Percentiles rank a stretch among this genome's conserved stretches.
Evolutionary conservation across 495 filamentous ascomycete species (phyloP).

Genomic region (Annulohypoxylon maeteangense): DNA sequence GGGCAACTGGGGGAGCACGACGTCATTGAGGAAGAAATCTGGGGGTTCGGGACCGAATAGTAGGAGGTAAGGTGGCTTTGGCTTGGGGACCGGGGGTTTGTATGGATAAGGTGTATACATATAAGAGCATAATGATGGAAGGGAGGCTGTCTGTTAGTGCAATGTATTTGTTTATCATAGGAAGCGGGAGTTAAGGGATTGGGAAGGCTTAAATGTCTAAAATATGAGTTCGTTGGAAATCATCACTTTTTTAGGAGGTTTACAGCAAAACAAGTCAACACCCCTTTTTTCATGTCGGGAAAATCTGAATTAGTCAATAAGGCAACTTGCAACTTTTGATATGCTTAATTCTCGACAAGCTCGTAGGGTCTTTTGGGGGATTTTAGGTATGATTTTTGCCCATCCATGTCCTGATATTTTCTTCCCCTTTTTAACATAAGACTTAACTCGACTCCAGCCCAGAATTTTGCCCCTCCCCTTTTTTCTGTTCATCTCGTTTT

Average conservation of each 20-base stretch:
- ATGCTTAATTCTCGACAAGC: not conserved
- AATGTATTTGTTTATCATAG: not conserved
- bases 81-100: not conserved
- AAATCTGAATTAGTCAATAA: not conserved
- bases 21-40: slow-evolving; percentile 39
- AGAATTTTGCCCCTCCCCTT: not conserved
- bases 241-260: not conserved
- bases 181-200: not conserved
- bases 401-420: not conserved
- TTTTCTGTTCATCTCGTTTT: not conserved
- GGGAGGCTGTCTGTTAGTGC: not conserved
- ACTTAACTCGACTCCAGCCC: not conserved
- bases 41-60: slow-evolving; percentile 9
- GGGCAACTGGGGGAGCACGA: slow-evolving; percentile 46
- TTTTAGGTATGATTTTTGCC: not conserved
- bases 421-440: no score
- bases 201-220: not conserved
- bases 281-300: not conserved
- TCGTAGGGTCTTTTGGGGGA: not conserved
- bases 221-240: not conserved
- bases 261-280: not conserved
- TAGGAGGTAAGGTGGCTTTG: slow-evolving; percentile 13
- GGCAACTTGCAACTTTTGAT: not conserved
- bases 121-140: not conserved
- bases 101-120: slow-evolving; percentile 7